Percentiles rank a stretch among this genome's conserved stretches.
Evolutionary conservation across 164 flowering plant species (phyloP).

Genomic region (Kingdonia uniflora): DNA sequence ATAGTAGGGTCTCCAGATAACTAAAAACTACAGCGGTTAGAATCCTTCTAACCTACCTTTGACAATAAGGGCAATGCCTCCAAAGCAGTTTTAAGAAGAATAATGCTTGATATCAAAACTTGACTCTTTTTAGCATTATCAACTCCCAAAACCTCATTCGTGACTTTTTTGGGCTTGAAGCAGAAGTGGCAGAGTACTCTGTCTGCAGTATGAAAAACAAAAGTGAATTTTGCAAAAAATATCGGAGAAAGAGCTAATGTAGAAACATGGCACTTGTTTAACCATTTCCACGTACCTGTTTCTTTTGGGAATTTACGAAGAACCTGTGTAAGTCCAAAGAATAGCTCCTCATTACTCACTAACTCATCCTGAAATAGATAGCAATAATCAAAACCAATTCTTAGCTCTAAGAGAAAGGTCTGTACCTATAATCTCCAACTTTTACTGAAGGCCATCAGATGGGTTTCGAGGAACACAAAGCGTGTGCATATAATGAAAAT

Average conservation of each 20-base stretch:
- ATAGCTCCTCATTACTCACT: slow-evolving; percentile 94
- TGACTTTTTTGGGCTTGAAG: slow-evolving; percentile 84
- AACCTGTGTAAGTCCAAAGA: slow-evolving; percentile 86
- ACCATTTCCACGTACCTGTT: slow-evolving; percentile 45
- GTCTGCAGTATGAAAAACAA: slow-evolving; percentile 37
- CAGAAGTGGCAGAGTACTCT: slow-evolving; percentile 98
- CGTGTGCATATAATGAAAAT: no score
- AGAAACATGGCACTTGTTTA: neutral
- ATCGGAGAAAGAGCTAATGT: neutral
- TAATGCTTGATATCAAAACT: slow-evolving; percentile 75
- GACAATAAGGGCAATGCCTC: slow-evolving; percentile 88
- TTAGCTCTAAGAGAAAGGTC: no score
- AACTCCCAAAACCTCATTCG: slow-evolving; percentile 48
- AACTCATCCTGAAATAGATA: slow-evolving; percentile 71
- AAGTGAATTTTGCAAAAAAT: neutral
- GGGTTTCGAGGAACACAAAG: no score
- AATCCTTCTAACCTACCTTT: slow-evolving; percentile 34
- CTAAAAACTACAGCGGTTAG: neutral
- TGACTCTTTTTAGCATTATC: slow-evolving; percentile 75
- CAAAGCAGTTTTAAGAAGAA: slow-evolving; percentile 91
- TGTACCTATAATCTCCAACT: no score
- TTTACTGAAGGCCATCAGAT: no score
- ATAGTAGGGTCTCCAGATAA: neutral
- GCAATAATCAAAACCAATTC: no score
- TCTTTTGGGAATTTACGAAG: slow-evolving; percentile 97